phyloP scores from a whole-genome alignment of 768 basidiomycete species.

The Tylopilus sp. region DNA sequence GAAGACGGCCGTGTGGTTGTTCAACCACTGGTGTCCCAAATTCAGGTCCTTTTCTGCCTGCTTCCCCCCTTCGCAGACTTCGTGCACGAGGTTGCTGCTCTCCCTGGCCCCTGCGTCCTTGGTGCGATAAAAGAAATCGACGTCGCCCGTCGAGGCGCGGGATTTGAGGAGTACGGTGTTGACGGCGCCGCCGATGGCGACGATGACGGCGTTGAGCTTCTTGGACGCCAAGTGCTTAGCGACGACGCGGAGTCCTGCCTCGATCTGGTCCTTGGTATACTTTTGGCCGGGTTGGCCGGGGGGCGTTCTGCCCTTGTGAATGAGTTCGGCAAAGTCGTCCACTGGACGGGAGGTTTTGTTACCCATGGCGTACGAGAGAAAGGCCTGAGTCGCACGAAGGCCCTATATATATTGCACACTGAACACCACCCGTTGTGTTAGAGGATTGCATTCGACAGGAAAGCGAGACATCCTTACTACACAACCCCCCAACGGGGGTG shows the following conservation, averaged over 20 bases:
- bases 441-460: not conserved
- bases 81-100: not conserved
- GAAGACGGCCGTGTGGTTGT: constrained; percentile 6
- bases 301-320: not conserved
- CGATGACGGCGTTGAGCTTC: constrained; percentile 2
- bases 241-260: constrained; percentile 2
- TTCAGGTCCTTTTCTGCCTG: not conserved
- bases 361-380: constrained; percentile 1
- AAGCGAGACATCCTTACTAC: not conserved
- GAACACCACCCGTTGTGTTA: no score
- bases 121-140: constrained; percentile 11
- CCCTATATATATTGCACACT: no score
- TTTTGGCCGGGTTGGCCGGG: not conserved
- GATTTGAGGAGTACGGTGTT: constrained; percentile 5
- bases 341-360: not conserved
- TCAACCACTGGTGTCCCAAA: constrained; percentile 7
- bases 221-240: constrained; percentile 3
- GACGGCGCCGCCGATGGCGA: constrained; percentile 8
- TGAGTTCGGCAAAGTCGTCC: constrained; percentile 1
- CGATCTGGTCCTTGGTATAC: constrained; percentile 4
- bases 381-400: no score
- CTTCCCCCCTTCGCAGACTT: not conserved
- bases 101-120: not conserved
- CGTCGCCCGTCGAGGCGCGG: constrained; percentile 9
- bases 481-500: not conserved